Evolutionary conservation across 768 basidiomycete species (phyloP).

Genomic region (Harrya chromipes): DNA sequence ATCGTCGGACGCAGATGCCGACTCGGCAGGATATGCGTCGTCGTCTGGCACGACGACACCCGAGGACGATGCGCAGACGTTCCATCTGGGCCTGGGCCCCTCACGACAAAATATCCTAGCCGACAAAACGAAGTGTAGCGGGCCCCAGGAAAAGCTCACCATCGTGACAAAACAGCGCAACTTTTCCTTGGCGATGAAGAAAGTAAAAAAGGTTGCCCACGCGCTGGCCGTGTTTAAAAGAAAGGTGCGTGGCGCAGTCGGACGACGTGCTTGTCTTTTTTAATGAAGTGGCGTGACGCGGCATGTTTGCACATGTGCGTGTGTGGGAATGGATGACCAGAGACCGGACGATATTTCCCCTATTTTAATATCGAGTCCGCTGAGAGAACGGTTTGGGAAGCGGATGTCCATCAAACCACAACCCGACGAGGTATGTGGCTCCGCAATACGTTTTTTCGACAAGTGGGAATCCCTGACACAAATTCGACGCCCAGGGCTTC

Average conservation of each 20-base stretch:
- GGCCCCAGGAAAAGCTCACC: slow-evolving; percentile 1
- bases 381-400: slow-evolving; percentile 30
- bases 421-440: slow-evolving; percentile 27
- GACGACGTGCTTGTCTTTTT: no score
- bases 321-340: slow-evolving; percentile 7
- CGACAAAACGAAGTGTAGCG: slow-evolving; percentile 1
- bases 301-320: no score
- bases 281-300: no score
- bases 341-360: slow-evolving; percentile 24
- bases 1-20: slow-evolving; percentile 23
- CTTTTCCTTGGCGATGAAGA: slow-evolving; percentile 22
- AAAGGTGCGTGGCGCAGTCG: slow-evolving; percentile 14
- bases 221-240: slow-evolving; percentile 23
- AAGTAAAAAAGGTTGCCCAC: slow-evolving; percentile 18
- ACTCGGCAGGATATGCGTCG: slow-evolving; percentile 20
- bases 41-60: slow-evolving; percentile 33
- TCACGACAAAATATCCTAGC: slow-evolving; percentile 4
- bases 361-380: slow-evolving; percentile 22
- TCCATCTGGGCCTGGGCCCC: slow-evolving; percentile 20
- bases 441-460: no score
- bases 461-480: not conserved
- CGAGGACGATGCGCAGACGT: slow-evolving; percentile 27
- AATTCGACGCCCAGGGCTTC: slow-evolving; percentile 14
- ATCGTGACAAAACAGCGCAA: slow-evolving; percentile 11
- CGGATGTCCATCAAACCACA: slow-evolving; percentile 23